Evolutionary conservation across 1,139 yeast species (phyloP).

Genomic region (Protomyces arabidopsidicola): DNA sequence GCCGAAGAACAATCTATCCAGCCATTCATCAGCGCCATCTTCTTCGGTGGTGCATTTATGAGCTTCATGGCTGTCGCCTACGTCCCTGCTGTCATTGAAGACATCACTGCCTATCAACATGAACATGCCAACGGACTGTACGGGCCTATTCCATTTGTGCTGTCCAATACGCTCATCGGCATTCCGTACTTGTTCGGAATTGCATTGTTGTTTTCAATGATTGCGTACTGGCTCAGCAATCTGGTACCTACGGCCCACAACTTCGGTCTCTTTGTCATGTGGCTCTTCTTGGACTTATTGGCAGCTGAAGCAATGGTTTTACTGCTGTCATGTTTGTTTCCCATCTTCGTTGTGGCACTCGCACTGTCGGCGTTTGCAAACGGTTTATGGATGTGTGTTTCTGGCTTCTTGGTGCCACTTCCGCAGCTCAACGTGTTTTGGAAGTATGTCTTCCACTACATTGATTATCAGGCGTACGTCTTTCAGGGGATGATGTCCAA

Average conservation of each 20-base stretch:
- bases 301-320: slow-evolving; percentile 47
- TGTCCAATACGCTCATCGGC: slow-evolving; percentile 44
- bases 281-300: slow-evolving; percentile 44
- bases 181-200: slow-evolving; percentile 44
- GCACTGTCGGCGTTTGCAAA: slow-evolving; percentile 46
- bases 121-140: slow-evolving; percentile 44
- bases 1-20: slow-evolving; percentile 41
- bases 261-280: slow-evolving; percentile 42
- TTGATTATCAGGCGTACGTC: slow-evolving; percentile 45
- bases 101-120: slow-evolving; percentile 39
- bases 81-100: slow-evolving; percentile 45
- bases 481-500: slow-evolving; percentile 48
- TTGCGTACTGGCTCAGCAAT: slow-evolving; percentile 43
- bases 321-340: slow-evolving; percentile 41
- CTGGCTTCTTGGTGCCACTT: slow-evolving; percentile 44
- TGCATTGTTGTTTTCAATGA: slow-evolving; percentile 39
- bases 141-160: slow-evolving; percentile 42
- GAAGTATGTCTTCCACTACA: slow-evolving; percentile 46
- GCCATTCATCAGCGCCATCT: slow-evolving; percentile 44
- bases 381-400: slow-evolving; percentile 48
- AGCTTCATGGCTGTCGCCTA: slow-evolving; percentile 48
- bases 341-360: slow-evolving; percentile 44
- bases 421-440: slow-evolving; percentile 43
- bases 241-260: slow-evolving; percentile 39
- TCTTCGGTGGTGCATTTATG: slow-evolving; percentile 47